These are phyloP conservation scores for Scenedesmus sp. DNA, from an alignment of 163 green algal genomes.

Conservation along the genomic window DNA sequence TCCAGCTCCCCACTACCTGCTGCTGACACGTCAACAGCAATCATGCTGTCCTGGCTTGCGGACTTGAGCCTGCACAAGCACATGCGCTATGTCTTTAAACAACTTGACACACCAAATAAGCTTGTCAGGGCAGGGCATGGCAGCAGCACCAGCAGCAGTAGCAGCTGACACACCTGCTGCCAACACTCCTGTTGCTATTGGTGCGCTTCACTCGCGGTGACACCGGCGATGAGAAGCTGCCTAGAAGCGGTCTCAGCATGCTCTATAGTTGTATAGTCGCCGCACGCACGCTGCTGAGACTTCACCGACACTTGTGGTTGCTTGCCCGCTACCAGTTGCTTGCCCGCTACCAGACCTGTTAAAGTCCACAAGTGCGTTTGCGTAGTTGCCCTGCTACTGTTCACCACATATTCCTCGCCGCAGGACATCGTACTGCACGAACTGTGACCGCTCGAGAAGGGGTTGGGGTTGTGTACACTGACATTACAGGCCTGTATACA, in stretches of 20 bases:
- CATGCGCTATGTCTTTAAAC: not conserved
- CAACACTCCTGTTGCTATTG: not conserved
- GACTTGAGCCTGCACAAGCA: not conserved
- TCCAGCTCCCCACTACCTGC: not conserved
- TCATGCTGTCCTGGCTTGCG: not conserved
- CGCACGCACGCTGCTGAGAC: not conserved
- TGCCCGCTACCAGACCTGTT: no score
- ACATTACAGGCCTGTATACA: not conserved
- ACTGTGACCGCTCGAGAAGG: not conserved
- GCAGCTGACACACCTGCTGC: conserved; percentile 5
- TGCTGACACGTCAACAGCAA: not conserved
- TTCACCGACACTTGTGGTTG: no score
- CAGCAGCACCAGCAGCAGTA: not conserved
- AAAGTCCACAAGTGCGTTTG: no score
- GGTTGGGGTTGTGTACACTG: not conserved
- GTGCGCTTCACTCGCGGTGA: not conserved
- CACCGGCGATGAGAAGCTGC: not conserved
- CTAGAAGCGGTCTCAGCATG: not conserved
- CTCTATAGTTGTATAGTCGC: not conserved
- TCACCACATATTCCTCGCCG: no score
- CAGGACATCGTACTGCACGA: not conserved
- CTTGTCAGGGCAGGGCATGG: not conserved
- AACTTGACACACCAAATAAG: not conserved
- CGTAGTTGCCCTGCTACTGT: no score
- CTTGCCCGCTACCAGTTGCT: no score